Percentiles rank a stretch among this genome's conserved stretches.
phyloP scores from a whole-genome alignment of 2,329 filamentous ascomycete species.

The Pyrenophora teres region DNA sequence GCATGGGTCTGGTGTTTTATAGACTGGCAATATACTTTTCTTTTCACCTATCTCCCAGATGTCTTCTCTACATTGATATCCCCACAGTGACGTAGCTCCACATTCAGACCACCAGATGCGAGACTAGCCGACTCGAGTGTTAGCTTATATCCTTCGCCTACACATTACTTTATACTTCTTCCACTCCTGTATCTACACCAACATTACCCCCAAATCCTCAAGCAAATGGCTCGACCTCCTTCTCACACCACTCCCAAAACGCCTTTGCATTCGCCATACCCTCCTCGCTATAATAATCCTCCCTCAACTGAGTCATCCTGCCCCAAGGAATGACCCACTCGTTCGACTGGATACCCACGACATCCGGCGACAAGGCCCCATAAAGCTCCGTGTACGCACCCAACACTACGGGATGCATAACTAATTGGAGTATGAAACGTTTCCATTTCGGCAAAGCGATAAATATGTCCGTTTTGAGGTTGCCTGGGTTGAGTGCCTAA shows the following conservation, averaged over 20 bases:
- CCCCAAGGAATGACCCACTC: slow-evolving; percentile 57
- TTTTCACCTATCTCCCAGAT: no score
- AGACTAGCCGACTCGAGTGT: background rate
- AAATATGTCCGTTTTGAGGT: slow-evolving; percentile 23
- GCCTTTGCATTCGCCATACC: slow-evolving; percentile 41
- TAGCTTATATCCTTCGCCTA: no score
- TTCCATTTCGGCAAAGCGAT: slow-evolving; percentile 24
- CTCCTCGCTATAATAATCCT: slow-evolving; percentile 35
- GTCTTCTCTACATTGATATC: no score
- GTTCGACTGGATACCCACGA: slow-evolving; percentile 32
- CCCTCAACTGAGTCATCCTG: slow-evolving; percentile 22
- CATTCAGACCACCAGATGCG: background rate
- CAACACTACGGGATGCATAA: slow-evolving; percentile 22
- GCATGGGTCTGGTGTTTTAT: no score
- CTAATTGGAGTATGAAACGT: background rate
- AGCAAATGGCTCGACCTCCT: slow-evolving; percentile 27
- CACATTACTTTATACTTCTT: no score
- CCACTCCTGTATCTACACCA: no score
- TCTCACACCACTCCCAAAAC: slow-evolving; percentile 56
- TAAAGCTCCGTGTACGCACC: slow-evolving; percentile 36
- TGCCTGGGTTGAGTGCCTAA: slow-evolving; percentile 48
- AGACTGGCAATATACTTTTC: no score
- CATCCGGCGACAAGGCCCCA: slow-evolving; percentile 26
- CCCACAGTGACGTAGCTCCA: no score
- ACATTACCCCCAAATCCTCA: slow-evolving; percentile 1